Evolutionary conservation across 768 basidiomycete genomes (phyloP), one percentile per base, ranked within the genome.

Genomic region (Galerina sulciceps): DNA sequence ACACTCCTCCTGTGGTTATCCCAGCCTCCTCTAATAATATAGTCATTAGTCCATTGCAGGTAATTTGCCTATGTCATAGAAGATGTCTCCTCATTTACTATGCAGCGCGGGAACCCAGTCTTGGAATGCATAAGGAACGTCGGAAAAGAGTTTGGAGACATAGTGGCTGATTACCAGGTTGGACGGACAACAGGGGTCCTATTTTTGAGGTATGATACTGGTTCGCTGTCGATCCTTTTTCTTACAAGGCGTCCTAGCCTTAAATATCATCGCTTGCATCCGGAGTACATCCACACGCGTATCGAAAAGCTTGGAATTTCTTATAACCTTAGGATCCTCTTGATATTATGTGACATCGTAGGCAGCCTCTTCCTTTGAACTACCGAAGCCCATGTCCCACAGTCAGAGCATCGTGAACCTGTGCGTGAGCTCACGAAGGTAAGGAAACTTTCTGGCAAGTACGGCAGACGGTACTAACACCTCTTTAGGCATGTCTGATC

Each of bases 191-290:
- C 94, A 1, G 91, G 95, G 17, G 90, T 96, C 10, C 75, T 99
- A 20, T 99, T 90, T 70, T 83, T 99, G 54, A 96, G 94, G 97
- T 91, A 56, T 65, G 65, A 37, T 23, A 2, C 9, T 23, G 20
- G 36, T 47, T 36, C 26, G 35, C 10, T 35, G 11, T 23, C 59
- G 20, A 31, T 54, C 23, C 44, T 18, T 11, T 17, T 10, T 11
- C 18, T 57, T 18, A 17, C 51, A 42, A 57, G 15, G 15, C 18
- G 9, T 9, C 34, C 17, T 59, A 98, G 97, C 69, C 72, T 99
- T 63, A 91, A 87, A 67, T 99, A 99, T 65, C 96, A 99, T 67
- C 90, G 96, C 50, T 83, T 99, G 13, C 97, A 99, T 72, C 97
- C 97, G 13, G 97, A 99, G 73, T 99, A 99, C 71, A 89, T 99